Evolutionary conservation across 352 stramenopile genomes (phyloP).

Genomic region (Globisporangium irregulare): DNA sequence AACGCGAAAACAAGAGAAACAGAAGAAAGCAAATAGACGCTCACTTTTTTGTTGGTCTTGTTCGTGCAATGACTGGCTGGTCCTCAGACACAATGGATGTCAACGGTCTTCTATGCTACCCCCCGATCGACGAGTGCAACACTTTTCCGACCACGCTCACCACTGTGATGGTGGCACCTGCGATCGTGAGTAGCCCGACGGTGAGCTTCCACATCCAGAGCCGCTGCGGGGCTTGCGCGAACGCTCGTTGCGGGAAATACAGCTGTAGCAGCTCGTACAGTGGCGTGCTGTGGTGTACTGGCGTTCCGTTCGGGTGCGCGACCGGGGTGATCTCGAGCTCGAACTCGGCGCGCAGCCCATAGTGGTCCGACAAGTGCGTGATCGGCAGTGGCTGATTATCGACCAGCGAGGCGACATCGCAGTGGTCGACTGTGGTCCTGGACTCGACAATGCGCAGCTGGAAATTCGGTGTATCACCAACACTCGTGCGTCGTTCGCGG

Average conservation of each 20-base stretch:
- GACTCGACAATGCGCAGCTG: conserved; percentile 40
- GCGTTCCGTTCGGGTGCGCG: conserved; percentile 39
- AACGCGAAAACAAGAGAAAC: conserved; percentile 12
- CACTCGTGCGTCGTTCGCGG: conserved; percentile 22
- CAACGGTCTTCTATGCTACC: neutral
- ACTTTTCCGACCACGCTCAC: conserved; percentile 4
- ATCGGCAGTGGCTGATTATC: conserved; percentile 40
- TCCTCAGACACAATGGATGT: neutral
- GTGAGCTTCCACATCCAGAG: conserved; percentile 73
- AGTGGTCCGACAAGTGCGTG: conserved; percentile 82
- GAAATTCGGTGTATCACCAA: conserved; percentile 33
- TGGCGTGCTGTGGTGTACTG: conserved; percentile 24
- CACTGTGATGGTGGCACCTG: neutral
- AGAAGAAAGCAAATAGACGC: conserved; percentile 1
- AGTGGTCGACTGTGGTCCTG: conserved; percentile 57
- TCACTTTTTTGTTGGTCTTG: conserved; percentile 3
- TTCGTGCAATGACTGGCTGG: neutral
- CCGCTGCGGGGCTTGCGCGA: conserved; percentile 46
- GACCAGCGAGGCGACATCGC: conserved; percentile 25
- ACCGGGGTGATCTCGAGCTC: conserved; percentile 41
- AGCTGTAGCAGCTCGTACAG: conserved; percentile 64
- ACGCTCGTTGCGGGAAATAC: conserved; percentile 61
- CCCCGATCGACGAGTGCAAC: conserved; percentile 7
- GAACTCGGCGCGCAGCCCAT: conserved; percentile 57
- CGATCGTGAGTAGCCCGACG: conserved; percentile 21